phyloP scores from a whole-genome alignment of 306 rosid species.

The Cucurbita ficifolia region DNA sequence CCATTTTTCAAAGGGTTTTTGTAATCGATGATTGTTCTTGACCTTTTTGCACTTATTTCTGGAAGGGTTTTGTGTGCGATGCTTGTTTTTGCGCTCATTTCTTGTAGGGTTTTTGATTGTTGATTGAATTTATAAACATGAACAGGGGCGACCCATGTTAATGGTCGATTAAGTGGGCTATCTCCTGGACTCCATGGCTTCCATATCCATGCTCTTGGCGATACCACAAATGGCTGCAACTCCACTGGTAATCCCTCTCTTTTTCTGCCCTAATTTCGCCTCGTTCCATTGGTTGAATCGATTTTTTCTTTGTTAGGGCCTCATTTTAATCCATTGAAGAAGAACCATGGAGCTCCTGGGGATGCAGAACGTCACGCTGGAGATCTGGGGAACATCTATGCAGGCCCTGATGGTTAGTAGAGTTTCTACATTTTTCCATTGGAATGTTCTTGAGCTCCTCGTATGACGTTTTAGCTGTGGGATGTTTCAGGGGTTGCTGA shows the following conservation, averaged over 20 bases:
- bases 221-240: slow-evolving; percentile 13
- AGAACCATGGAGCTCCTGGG: slow-evolving; percentile 8
- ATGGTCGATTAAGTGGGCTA: slow-evolving; percentile 3
- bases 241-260: slow-evolving; percentile 9
- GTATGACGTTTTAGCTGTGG: background rate
- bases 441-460: background rate
- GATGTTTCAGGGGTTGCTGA: slow-evolving; percentile 9
- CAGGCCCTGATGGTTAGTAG: slow-evolving; percentile 7
- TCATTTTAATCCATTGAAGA: slow-evolving; percentile 11
- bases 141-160: slow-evolving; percentile 7
- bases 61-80: background rate
- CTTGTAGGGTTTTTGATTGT: background rate
- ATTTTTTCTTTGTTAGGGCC: background rate
- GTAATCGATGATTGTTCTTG: background rate
- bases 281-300: background rate
- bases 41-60: background rate
- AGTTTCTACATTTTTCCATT: background rate
- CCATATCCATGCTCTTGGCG: slow-evolving; percentile 13
- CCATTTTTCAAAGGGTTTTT: background rate
- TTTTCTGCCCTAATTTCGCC: background rate
- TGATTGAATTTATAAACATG: background rate
- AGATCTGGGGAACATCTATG: slow-evolving; percentile 11
- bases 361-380: slow-evolving; percentile 14
- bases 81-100: background rate
- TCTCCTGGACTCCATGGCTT: slow-evolving; percentile 12